These are phyloP conservation scores for Pichia sp. DNA, from an alignment of 1,139 yeast genomes.

Conservation along the genomic window DNA sequence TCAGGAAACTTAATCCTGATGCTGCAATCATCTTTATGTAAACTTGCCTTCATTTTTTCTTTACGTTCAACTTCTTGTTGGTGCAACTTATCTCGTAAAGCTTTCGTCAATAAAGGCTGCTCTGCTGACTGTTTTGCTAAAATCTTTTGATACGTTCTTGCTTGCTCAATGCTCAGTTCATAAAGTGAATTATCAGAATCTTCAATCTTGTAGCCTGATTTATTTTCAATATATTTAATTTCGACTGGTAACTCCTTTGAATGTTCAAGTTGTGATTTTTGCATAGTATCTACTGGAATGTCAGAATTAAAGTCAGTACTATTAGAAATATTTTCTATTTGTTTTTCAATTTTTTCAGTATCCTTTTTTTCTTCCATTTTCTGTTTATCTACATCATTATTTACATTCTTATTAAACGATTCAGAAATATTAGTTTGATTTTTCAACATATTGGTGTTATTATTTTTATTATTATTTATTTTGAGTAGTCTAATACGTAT, in stretches of 20 bases:
- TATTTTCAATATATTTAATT: too few relatives aligned
- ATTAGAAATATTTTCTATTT: too few relatives aligned
- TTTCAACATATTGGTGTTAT: too few relatives aligned
- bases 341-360: too few relatives aligned
- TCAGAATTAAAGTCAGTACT: too few relatives aligned
- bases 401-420: neutral
- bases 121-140: slow-evolving; percentile 19
- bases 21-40: slow-evolving; percentile 12
- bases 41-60: slow-evolving; percentile 6
- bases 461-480: too few relatives aligned
- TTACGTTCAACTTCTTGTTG: slow-evolving; percentile 10
- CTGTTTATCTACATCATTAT: neutral
- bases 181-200: slow-evolving; percentile 21
- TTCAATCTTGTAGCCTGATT: too few relatives aligned
- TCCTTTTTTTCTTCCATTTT: too few relatives aligned
- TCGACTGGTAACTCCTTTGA: too few relatives aligned
- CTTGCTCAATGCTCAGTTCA: slow-evolving; percentile 27
- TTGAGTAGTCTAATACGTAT: slow-evolving; percentile 1
- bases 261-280: too few relatives aligned
- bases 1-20: slow-evolving; percentile 28
- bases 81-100: slow-evolving; percentile 18
- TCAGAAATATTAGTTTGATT: too few relatives aligned
- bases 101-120: slow-evolving; percentile 22
- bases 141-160: slow-evolving; percentile 23
- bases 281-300: too few relatives aligned